These are phyloP conservation scores for Sugiyamaella marilandica DNA, from an alignment of 805 yeast species.

Conservation along the genomic window DNA sequence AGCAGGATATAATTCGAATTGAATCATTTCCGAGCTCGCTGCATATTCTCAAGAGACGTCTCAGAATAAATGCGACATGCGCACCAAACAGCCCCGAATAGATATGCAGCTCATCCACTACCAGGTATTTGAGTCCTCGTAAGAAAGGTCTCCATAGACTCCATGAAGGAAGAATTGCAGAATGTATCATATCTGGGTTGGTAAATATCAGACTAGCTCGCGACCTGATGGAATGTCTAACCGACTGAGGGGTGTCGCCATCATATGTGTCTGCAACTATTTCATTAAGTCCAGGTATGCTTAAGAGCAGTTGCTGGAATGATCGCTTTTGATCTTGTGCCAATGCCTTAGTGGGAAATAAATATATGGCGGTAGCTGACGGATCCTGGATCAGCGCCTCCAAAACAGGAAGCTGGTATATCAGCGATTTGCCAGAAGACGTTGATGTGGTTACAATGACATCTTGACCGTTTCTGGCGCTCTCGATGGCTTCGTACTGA, in stretches of 20 bases:
- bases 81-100: slow-evolving; percentile 87
- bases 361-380: slow-evolving; percentile 64
- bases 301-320: slow-evolving; percentile 44
- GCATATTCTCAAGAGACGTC: slow-evolving; percentile 69
- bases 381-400: slow-evolving; percentile 22
- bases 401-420: slow-evolving; percentile 84
- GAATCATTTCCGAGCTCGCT: slow-evolving; percentile 46
- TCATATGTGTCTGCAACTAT: slow-evolving; percentile 76
- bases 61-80: slow-evolving; percentile 80
- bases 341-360: slow-evolving; percentile 94
- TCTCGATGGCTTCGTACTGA: slow-evolving; percentile 72
- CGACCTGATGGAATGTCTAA: slow-evolving; percentile 50
- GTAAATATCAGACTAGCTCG: slow-evolving; percentile 80
- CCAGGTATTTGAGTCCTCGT: slow-evolving; percentile 59
- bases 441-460: slow-evolving; percentile 92
- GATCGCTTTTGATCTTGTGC: slow-evolving; percentile 95
- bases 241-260: slow-evolving; percentile 76
- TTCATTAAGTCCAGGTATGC: slow-evolving; percentile 42
- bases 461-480: slow-evolving; percentile 49
- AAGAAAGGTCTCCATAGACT: slow-evolving; percentile 70
- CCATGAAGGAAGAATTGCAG: slow-evolving; percentile 75
- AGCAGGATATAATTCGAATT: slow-evolving; percentile 76
- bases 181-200: slow-evolving; percentile 91
- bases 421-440: slow-evolving; percentile 91
- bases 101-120: slow-evolving; percentile 79